Percentiles rank a stretch among this genome's conserved stretches.
Evolutionary conservation across 257 asterid genomes (phyloP).

Genomic region (Perilla frutescens): DNA sequence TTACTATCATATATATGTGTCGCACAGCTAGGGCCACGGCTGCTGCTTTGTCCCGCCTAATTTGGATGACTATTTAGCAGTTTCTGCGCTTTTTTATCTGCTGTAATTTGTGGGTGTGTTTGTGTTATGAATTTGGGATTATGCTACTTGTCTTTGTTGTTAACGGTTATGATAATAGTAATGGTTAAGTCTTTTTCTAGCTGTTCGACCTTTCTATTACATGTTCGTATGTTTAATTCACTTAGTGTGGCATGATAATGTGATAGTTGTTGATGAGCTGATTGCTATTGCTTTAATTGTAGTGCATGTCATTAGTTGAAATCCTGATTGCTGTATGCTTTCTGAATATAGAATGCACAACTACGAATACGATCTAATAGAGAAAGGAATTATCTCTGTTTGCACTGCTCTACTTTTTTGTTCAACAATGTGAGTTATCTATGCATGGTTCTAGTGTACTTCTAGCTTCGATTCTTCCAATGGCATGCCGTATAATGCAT

Average conservation of each 20-base stretch:
- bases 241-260: too few relatives aligned
- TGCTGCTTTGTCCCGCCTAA: constrained; percentile 8
- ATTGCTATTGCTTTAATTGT: too few relatives aligned
- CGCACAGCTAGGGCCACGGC: neutral
- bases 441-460: neutral
- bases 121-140: constrained; percentile 11
- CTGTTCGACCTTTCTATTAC: neutral
- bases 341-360: too few relatives aligned
- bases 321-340: neutral
- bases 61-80: constrained; percentile 12
- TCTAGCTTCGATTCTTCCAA: neutral
- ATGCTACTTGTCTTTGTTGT: neutral
- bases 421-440: neutral
- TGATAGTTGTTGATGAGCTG: neutral
- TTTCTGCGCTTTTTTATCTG: neutral
- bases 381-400: neutral
- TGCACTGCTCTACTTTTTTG: neutral
- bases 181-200: neutral
- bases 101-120: constrained; percentile 3
- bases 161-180: neutral
- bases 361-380: too few relatives aligned
- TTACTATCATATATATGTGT: neutral
- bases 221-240: too few relatives aligned
- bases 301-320: neutral
- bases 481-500: neutral